Percentiles rank a stretch among this genome's conserved stretches.
These are phyloP conservation scores for Phialocephala sp. DNA, from an alignment of 2,329 filamentous ascomycete species.

Conservation along the genomic window DNA sequence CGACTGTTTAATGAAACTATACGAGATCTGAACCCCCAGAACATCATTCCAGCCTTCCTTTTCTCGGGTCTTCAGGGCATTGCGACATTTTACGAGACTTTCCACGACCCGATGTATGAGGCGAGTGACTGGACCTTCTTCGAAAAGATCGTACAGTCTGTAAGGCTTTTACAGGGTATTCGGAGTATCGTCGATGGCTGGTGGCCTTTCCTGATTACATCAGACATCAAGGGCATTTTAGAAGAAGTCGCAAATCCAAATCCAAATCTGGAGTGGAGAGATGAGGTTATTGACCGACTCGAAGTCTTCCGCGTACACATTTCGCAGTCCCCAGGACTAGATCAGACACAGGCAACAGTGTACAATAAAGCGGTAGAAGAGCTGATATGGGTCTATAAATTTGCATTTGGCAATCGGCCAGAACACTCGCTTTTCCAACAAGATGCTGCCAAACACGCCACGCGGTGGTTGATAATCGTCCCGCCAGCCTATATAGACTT, in stretches of 20 bases:
- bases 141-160: neutral
- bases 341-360: neutral
- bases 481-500: conserved; percentile 42
- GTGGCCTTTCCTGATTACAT: neutral
- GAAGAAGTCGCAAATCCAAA: neutral
- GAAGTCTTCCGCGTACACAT: neutral
- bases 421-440: neutral
- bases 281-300: neutral
- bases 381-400: conserved; percentile 31
- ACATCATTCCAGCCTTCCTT: neutral
- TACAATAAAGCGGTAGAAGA: conserved; percentile 20
- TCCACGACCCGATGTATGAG: neutral
- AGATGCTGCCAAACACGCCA: conserved; percentile 31
- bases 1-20: neutral
- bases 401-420: neutral
- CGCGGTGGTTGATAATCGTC: conserved; percentile 46
- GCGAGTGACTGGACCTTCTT: neutral
- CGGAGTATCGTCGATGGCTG: neutral
- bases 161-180: neutral
- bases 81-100: neutral
- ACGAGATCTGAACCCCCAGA: neutral
- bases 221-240: conserved; percentile 31
- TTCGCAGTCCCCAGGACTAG: neutral
- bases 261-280: neutral
- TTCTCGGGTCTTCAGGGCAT: neutral